phyloP scores from a whole-genome alignment of 2,329 filamentous ascomycete species.

The Trichophyton equinum region DNA sequence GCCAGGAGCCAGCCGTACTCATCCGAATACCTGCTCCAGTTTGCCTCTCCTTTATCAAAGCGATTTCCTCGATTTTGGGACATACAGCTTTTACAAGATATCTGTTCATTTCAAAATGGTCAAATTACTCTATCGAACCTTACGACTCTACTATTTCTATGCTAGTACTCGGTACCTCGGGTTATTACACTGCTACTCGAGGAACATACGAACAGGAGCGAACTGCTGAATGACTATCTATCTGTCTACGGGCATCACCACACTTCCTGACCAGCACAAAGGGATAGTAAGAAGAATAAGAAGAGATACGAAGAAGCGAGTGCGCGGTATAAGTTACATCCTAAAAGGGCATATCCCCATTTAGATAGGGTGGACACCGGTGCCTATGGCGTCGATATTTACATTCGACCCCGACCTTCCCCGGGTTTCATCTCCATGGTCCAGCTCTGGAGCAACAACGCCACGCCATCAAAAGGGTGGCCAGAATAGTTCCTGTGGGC shows the following conservation, averaged over 20 bases:
- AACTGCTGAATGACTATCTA: neutral
- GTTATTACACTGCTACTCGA: slow-evolving; percentile 11
- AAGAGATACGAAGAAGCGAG: neutral
- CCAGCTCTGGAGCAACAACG: slow-evolving; percentile 41
- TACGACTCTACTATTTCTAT: slow-evolving; percentile 10
- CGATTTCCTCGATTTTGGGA: neutral
- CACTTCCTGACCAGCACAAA: neutral
- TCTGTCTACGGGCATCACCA: neutral
- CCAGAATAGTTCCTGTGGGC: slow-evolving; percentile 14
- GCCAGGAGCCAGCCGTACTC: neutral
- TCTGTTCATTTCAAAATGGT: slow-evolving; percentile 14
- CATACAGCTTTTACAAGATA: neutral
- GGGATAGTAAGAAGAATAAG: neutral
- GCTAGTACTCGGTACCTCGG: slow-evolving; percentile 8
- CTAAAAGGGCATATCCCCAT: neutral
- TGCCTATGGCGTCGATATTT: slow-evolving; percentile 78
- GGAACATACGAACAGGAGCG: slow-evolving; percentile 8
- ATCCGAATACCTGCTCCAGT: neutral
- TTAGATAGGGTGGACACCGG: neutral
- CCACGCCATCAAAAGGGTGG: slow-evolving; percentile 22
- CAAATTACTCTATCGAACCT: slow-evolving; percentile 12
- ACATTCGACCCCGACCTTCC: slow-evolving; percentile 84
- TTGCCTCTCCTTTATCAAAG: neutral
- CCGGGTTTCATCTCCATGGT: slow-evolving; percentile 83
- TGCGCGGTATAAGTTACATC: neutral